phyloP scores from a whole-genome alignment of 2,329 filamentous ascomycete genomes.

The Hypomyces perniciosus region DNA sequence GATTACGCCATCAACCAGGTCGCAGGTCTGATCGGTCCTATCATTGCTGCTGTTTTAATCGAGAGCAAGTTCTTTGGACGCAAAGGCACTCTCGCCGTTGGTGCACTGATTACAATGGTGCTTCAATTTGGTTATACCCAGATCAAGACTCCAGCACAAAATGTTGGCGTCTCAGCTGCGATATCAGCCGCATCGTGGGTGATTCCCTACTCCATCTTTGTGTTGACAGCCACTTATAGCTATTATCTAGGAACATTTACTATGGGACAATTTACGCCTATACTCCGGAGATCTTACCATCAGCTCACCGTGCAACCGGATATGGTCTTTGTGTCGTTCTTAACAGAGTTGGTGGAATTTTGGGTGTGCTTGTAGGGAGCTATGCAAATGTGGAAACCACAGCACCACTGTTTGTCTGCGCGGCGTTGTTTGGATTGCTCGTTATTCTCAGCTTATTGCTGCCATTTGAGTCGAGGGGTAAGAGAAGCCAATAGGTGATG shows the following conservation, averaged over 20 bases:
- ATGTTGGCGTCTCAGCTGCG: slow-evolving; percentile 11
- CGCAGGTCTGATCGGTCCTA: slow-evolving; percentile 6
- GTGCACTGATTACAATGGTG: slow-evolving; percentile 8
- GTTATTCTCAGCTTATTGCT: slow-evolving; percentile 12
- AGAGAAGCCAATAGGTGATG: slow-evolving; percentile 7
- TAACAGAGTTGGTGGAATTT: slow-evolving; percentile 11
- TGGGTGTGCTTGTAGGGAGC: slow-evolving; percentile 10
- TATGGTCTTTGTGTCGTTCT: slow-evolving; percentile 13
- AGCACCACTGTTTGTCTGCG: slow-evolving; percentile 13
- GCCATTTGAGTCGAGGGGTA: slow-evolving; percentile 12
- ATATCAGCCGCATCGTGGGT: slow-evolving; percentile 13
- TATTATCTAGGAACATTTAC: slow-evolving; percentile 6
- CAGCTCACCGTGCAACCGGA: slow-evolving; percentile 12
- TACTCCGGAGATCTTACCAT: slow-evolving; percentile 11
- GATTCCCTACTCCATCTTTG: background rate
- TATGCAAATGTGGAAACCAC: slow-evolving; percentile 14
- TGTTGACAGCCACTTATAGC: background rate
- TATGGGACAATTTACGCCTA: slow-evolving; percentile 13
- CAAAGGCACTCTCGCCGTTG: slow-evolving; percentile 6
- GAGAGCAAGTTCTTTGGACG: slow-evolving; percentile 11
- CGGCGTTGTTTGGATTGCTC: slow-evolving; percentile 11
- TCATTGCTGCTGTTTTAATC: slow-evolving; percentile 6
- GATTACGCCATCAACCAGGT: slow-evolving; percentile 14
- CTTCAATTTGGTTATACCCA: slow-evolving; percentile 14
- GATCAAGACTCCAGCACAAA: slow-evolving; percentile 11